Evolutionary conservation across 495 filamentous ascomycete genomes (phyloP), one percentile per base, ranked within the genome.

Genomic region (Pyrenula aspistea): DNA sequence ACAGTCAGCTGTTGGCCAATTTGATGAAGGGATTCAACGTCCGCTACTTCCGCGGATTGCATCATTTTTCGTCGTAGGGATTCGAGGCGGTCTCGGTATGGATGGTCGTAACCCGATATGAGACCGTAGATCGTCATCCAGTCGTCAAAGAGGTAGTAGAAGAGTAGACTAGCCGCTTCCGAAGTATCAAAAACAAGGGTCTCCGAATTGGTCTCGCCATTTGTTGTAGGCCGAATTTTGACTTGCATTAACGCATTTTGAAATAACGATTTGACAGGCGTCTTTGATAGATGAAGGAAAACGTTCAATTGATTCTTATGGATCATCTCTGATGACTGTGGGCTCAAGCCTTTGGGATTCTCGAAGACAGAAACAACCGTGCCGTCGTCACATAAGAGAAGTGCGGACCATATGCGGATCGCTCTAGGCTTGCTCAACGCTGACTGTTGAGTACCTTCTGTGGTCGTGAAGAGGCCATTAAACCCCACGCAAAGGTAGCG

Each of bases 131-230:
- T 84, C 4, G 83, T 83, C 49, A 82, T 75, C 86, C 87, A 94
- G 66, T 93, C 88, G 61, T 95, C 89, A 61, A 93, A 94, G 3
- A 95, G 75, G 63, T 91, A 93, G 65, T 89, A 92, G 62, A 92
- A 88, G 12, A 95, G 73, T 24, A 91, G 68, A 58, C 88, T 88
- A 0, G 89, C 76, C 2, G 81, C 78, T 61, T 90, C 85, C n/a
- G 76, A 69, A 24, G 71, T 74, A 53, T 73, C 74, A 53, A 77
- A 76, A 47, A 62, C 69, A 22, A 68, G 65, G 36, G 66, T 63
- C 24, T 63, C 59, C 31, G 31, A 42, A 21, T 69, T 67, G 1
- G 66, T 64, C 15, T 63, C 61, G 11, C 58, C 51, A 36, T 70
- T 66, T 22, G 60, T 61, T 53, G 72, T 70, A 52, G 68, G 67